Base-by-base conservation (phyloP, 106 monocot species). In the Dioscorea dumetorum region DNA sequence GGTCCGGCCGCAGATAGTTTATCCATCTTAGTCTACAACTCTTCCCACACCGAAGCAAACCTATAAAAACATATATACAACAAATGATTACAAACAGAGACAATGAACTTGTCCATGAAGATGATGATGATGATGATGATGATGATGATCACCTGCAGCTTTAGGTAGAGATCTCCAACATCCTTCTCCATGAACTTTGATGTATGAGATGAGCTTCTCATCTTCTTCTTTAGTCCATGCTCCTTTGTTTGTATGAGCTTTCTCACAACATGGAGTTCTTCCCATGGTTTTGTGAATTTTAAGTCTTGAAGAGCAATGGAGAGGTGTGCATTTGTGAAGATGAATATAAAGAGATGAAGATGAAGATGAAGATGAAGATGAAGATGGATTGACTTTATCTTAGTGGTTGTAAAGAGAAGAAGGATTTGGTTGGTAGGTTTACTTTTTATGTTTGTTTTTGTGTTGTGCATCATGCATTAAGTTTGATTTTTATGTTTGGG, bases 21-120 rank as follows among this genome's bases (percentile, higher is more conserved):
- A 91, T 91, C 91, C 91, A 91, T 21, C 91, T 74, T 34, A 91
- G 87, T 2, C 91, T 76, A 59, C 91, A 91, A 70, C 91, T 91
- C 77, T 91, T 91, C 48, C 91, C 91, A 23, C 91, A 91, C 2
- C 91, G 70, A 50, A 77, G 82, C 51, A 91, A 67, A 3, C 80
- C 80, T 80, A 22, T 12, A 23, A 1, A 52, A n/a, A n/a, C n/a
- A 20, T 22, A 59, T n/a, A 59, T 7, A 20, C 11, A 59, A 18
- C n/a, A 20, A 59, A 18, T 16, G 12, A 58, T 20, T 8, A 58
- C 13, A 17, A 51, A 51, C 51, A 12, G 4, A 51, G 51, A 51
- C 1, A 1, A 51, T 51, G 17, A 13, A 51, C 12, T 51, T 51
- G 28, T 28, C 28, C 28, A 28, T 28, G 28, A 28, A 28, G 28